Base-by-base conservation (phyloP, 805 yeast genomes). In the Lipomyces sp. region DNA sequence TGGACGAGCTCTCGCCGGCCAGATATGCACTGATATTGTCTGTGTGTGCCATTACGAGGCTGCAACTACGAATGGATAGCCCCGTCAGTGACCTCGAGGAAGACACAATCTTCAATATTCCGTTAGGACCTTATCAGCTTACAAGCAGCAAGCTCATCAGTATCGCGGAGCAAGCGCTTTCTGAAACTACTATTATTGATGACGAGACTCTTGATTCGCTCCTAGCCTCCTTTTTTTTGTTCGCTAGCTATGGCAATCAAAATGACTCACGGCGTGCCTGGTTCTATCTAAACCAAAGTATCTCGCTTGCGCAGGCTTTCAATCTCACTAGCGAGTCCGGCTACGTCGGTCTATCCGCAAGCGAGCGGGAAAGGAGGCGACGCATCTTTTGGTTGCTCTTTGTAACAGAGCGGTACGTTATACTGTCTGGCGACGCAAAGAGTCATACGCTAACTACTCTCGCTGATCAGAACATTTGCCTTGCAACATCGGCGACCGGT, bases 311-410 rank as follows among this genome's bases (percentile, higher is more conserved):
- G 5, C 40, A 37, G 13, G 40, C 28, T 4, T 10, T 10, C 22
- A 18, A 16, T 23, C 13, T 37, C 4, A 37, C 23, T 4, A 14
- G 6, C 19, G 40, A 37, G 28, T 4, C 11, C 6, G 40, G 22
- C 14, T 37, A 37, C 18, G 22, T 14, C n/a, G 40, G 40, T 23
- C 22, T 37, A 10, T 37, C 40, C 28, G 28, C 7, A 14, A 21
- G 14, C n/a, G 40, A 37, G 18, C 5, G 22, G 4, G 40, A 37
- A 16, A 4, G 8, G n/a, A 19, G 40, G 6, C 40, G 40, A 16
- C 40, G 40, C 24, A 37, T 37, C 13, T 37, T 37, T 16, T 37
- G 40, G 40, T 23, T 37, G 5, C 18, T 37, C 7, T 37, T 37
- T 37, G 40, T 37, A 6, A 14, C 40, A 10, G 40, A 37, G n/a